Evolutionary conservation across 345 rosid species (phyloP), one percentile per base, ranked within the genome.

Genomic region (Arabis alpina): DNA sequence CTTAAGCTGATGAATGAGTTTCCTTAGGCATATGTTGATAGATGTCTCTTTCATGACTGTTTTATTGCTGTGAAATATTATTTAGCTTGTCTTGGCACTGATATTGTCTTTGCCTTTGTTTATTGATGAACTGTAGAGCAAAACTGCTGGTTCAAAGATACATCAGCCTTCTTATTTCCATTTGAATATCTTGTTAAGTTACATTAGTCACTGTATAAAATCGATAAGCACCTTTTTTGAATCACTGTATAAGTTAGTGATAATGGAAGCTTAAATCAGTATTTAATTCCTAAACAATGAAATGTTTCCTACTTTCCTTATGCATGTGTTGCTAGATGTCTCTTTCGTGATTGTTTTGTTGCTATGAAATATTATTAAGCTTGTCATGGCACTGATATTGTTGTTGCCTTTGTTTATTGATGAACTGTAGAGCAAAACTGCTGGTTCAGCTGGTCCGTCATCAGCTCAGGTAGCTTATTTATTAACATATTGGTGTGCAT

Each of bases 391-490:
- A 58, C 63, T 66, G 52, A 77, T 25, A 16, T 47, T 77, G 32
- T 61, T 54, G 36, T 61, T 66, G 16, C 15, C 24, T 61, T 49
- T 77, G 55, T 11, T 61, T 62, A 52, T 58, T 58, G 59, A 44
- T 71, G 47, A 71, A 66, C 51, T 66, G 77, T 84, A 91, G 98
- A 92, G 87, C 79, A 90, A 90, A 73, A 64, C 87, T 14, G 72
- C 70, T 32, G 78, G 89, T 62, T 80, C 93, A 32, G 72, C 82
- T 61, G 88, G 82, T 48, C 72, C 80, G 45, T 81, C 89, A 9
- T 82, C 92, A 23, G 66, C 78, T 75, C 98, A 83, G 89, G 95
- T 87, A 70, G 58, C 42, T 70, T 54, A 11, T 19, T 43, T 63
- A 4, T 60, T 12, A n/a, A 27, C 28, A 23, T 70, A 8, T 32